These are phyloP conservation scores for Quercus berberidifolia DNA, from an alignment of 306 rosid species.

Conservation along the genomic window DNA sequence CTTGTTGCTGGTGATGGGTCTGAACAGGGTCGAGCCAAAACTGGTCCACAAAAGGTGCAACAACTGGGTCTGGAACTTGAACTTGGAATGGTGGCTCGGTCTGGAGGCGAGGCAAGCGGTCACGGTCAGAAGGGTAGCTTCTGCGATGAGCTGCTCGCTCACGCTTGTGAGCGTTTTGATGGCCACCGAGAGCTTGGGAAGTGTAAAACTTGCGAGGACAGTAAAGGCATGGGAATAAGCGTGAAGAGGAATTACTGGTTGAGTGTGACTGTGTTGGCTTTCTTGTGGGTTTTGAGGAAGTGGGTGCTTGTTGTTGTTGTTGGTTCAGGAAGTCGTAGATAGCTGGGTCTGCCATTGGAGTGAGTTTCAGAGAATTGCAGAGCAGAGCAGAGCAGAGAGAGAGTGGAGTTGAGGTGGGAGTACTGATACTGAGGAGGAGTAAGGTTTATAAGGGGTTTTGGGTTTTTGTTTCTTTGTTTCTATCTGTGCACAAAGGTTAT, in stretches of 20 bases:
- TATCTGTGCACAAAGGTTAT: background rate
- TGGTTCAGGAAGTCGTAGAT: constrained; percentile 38
- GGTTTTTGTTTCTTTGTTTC: background rate
- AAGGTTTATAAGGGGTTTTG: constrained; percentile 15
- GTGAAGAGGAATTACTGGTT: background rate
- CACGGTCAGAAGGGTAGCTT: background rate
- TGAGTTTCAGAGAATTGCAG: background rate
- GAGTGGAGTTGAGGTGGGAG: background rate
- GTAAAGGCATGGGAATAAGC: constrained; percentile 53
- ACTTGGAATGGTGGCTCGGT: background rate
- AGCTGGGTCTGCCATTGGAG: constrained; percentile 46
- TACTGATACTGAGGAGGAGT: background rate
- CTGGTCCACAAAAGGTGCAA: constrained; percentile 15
- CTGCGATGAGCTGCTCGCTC: constrained; percentile 68
- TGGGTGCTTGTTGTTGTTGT: constrained; percentile 6
- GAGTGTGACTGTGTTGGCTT: background rate
- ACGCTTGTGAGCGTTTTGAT: constrained; percentile 87
- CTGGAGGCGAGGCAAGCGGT: background rate
- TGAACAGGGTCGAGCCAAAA: constrained; percentile 26
- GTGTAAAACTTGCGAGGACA: constrained; percentile 72
- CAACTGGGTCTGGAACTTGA: background rate
- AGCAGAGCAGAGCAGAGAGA: background rate
- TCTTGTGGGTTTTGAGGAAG: constrained; percentile 16
- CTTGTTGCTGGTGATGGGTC: constrained; percentile 1
- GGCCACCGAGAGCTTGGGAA: constrained; percentile 95